Percentiles rank a stretch among this genome's conserved stretches.
Evolutionary conservation across 2,329 filamentous ascomycete species (phyloP).

Genomic region (Fusarium pseudonygamai): DNA sequence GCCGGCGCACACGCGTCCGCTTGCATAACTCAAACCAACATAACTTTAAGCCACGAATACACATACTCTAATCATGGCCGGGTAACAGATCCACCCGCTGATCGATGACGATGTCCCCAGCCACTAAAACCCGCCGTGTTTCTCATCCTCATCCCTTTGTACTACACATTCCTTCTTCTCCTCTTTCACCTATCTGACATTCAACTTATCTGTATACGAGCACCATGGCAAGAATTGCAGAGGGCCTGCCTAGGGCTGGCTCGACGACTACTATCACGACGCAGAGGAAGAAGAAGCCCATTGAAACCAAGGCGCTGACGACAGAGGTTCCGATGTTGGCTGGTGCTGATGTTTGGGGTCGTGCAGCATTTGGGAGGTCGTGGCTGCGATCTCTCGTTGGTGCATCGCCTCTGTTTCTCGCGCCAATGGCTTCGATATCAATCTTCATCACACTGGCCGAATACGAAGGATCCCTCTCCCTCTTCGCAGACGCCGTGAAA

Average conservation of each 20-base stretch:
- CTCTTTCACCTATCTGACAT: not conserved
- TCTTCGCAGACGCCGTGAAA: conserved; percentile 7
- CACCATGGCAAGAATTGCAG: not conserved
- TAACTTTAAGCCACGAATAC: not conserved
- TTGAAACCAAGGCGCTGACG: not conserved
- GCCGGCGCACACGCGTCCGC: not conserved
- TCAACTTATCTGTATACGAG: not conserved
- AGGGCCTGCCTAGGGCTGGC: not conserved
- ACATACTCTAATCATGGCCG: not conserved
- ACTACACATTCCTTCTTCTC: not conserved
- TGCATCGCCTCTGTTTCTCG: conserved; percentile 37
- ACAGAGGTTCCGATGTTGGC: not conserved
- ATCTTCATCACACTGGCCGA: conserved; percentile 38
- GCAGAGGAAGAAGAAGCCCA: not conserved
- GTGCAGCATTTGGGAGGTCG: conserved; percentile 35
- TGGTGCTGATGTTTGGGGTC: conserved; percentile 35
- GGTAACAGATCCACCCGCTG: not conserved
- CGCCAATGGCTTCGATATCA: conserved; percentile 34
- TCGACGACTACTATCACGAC: not conserved
- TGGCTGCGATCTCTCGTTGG: conserved; percentile 38
- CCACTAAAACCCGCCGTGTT: not conserved
- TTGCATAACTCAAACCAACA: not conserved
- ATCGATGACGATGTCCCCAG: conserved; percentile 15
- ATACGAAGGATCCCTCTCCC: conserved; percentile 34
- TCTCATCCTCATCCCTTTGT: conserved; percentile 1